These are phyloP conservation scores for Cystobasidium slooffiae DNA, from an alignment of 1,284 basidiomycete genomes.

Conservation along the genomic window DNA sequence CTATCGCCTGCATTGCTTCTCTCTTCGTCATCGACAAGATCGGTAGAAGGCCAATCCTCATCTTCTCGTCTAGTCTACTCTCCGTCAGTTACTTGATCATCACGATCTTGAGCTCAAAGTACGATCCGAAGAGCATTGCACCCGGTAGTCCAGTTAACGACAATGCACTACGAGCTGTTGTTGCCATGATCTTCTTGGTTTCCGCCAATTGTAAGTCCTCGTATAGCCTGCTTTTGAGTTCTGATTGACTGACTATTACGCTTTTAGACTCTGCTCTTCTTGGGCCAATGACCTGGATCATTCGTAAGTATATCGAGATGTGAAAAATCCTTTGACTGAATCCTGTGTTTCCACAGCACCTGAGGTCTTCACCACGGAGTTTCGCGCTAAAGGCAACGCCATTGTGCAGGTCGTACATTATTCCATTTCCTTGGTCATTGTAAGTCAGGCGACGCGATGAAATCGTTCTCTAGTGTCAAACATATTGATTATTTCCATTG, in stretches of 20 bases:
- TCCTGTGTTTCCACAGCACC: slow-evolving; percentile 6
- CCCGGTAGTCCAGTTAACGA: slow-evolving; percentile 27
- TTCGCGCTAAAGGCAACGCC: slow-evolving; percentile 33
- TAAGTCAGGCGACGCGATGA: no score
- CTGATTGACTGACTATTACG: not conserved
- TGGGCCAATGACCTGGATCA: slow-evolving; percentile 43
- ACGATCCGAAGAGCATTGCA: slow-evolving; percentile 9
- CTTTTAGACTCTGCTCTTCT: slow-evolving; percentile 38
- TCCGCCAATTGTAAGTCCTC: slow-evolving; percentile 25
- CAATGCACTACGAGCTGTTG: slow-evolving; percentile 16
- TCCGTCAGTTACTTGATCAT: slow-evolving; percentile 32
- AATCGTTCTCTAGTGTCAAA: no score
- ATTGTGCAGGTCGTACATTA: slow-evolving; percentile 41
- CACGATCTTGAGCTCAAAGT: slow-evolving; percentile 34
- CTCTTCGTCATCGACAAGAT: slow-evolving; percentile 43
- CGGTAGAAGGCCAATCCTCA: slow-evolving; percentile 26
- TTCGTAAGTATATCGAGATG: not conserved
- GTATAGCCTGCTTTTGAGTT: not conserved
- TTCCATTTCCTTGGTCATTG: slow-evolving; percentile 31
- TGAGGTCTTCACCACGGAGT: slow-evolving; percentile 38
- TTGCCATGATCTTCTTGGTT: slow-evolving; percentile 32
- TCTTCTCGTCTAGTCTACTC: slow-evolving; percentile 6
- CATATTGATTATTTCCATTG: no score
- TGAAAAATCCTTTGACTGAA: not conserved
- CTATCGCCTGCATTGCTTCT: slow-evolving; percentile 28